Evolutionary conservation across 345 rosid genomes (phyloP).

Genomic region (Geranium brycei): DNA sequence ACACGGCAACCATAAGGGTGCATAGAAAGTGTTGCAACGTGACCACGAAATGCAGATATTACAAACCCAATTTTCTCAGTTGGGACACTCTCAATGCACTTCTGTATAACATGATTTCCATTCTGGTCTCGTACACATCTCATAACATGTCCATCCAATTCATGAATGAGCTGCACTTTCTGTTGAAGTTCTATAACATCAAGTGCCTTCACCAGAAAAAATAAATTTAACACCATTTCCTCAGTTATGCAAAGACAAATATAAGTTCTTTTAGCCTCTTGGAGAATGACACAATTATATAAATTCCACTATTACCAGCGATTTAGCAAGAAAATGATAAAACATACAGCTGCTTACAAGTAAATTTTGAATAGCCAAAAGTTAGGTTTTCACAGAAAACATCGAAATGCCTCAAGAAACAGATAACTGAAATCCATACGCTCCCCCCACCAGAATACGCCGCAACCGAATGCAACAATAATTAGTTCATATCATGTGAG

Average conservation of each 20-base stretch:
- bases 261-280: background rate
- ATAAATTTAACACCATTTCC: slow-evolving; percentile 4
- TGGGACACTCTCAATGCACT: slow-evolving; percentile 58
- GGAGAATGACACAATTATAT: too few relatives aligned
- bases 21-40: slow-evolving; percentile 45
- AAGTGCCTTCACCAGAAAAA: slow-evolving; percentile 27
- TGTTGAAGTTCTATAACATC: slow-evolving; percentile 56
- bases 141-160: slow-evolving; percentile 45
- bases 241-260: background rate
- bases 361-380: too few relatives aligned
- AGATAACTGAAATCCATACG: too few relatives aligned
- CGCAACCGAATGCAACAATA: too few relatives aligned
- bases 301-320: too few relatives aligned
- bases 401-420: too few relatives aligned
- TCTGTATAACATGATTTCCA: slow-evolving; percentile 67
- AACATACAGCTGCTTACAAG: too few relatives aligned
- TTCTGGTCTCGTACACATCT: slow-evolving; percentile 67
- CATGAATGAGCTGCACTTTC: slow-evolving; percentile 51
- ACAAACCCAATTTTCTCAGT: slow-evolving; percentile 42
- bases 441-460: too few relatives aligned
- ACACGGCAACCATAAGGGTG: slow-evolving; percentile 69
- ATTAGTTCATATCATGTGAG: too few relatives aligned
- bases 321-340: too few relatives aligned
- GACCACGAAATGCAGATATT: slow-evolving; percentile 34
- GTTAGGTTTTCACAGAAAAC: too few relatives aligned